Evolutionary conservation across 2,329 filamentous ascomycete species (phyloP).

Genomic region (Trichoderma sp.): DNA sequence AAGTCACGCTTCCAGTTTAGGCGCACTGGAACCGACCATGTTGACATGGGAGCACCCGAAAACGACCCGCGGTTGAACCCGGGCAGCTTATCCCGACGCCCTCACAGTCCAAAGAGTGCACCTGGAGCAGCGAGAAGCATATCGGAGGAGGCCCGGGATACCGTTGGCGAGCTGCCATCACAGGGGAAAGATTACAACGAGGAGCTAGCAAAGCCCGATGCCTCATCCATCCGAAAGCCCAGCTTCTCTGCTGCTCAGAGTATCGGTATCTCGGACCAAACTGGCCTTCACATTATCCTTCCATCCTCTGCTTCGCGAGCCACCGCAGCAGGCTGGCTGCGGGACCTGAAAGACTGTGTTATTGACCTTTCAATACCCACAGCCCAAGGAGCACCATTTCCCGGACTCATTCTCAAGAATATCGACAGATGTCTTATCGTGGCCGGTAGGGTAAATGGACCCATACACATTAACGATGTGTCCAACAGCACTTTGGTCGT

Average conservation of each 20-base stretch:
- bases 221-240: conserved; percentile 55
- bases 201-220: conserved; percentile 48
- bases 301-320: conserved; percentile 70
- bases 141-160: conserved; percentile 35
- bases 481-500: conserved; percentile 75
- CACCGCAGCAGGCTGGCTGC: conserved; percentile 72
- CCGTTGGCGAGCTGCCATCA: conserved; percentile 40
- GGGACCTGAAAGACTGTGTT: conserved; percentile 68
- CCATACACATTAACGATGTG: conserved; percentile 79
- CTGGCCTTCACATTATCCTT: conserved; percentile 72
- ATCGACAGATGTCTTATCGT: conserved; percentile 72
- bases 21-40: conserved; percentile 33
- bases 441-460: conserved; percentile 74
- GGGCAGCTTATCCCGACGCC: conserved; percentile 36
- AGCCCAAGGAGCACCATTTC: conserved; percentile 61
- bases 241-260: conserved; percentile 63
- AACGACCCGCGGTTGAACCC: conserved; percentile 47
- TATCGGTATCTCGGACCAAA: conserved; percentile 68
- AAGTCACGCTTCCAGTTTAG: conserved; percentile 85
- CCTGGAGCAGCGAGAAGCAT: conserved; percentile 22
- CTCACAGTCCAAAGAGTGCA: conserved; percentile 26
- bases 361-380: conserved; percentile 77
- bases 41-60: conserved; percentile 46
- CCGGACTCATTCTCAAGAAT: conserved; percentile 66
- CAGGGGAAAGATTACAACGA: conserved; percentile 57